Conservation (phyloP, 306 rosid species). For the Lotus japonicus region DNA sequence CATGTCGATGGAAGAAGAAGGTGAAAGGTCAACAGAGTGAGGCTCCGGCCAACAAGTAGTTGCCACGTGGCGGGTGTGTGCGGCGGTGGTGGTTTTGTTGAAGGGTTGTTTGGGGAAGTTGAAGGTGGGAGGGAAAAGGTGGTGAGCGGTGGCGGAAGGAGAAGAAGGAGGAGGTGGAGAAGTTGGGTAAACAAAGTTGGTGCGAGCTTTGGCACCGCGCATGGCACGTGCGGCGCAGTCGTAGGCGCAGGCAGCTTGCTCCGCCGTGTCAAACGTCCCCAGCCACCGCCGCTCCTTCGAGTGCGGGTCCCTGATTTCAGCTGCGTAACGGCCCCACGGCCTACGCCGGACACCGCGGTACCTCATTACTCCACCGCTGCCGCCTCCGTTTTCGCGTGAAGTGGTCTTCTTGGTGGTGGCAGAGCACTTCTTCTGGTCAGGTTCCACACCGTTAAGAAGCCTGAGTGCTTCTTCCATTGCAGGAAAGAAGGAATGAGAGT, state of each 20-base stretch:
- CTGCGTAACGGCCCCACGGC: conserved; percentile 98
- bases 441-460: conserved; percentile 40
- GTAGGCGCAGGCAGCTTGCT: conserved; percentile 94
- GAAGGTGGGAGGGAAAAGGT: conserved; percentile 22
- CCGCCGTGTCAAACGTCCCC: conserved; percentile 95
- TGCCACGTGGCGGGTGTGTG: neutral
- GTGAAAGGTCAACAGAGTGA: neutral
- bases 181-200: conserved; percentile 67
- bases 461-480: conserved; percentile 60
- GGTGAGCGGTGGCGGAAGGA: conserved; percentile 1
- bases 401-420: conserved; percentile 32
- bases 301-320: conserved; percentile 91
- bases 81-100: neutral
- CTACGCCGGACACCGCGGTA: conserved; percentile 95
- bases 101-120: conserved; percentile 20
- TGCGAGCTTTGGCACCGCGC: conserved; percentile 88
- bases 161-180: conserved; percentile 25
- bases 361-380: conserved; percentile 22
- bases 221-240: conserved; percentile 93
- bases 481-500: neutral
- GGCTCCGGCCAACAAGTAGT: conserved; percentile 17
- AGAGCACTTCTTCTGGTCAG: neutral
- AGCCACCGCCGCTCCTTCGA: conserved; percentile 93
- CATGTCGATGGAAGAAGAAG: conserved; percentile 39
- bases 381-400: conserved; percentile 18